Percentiles rank a stretch among this genome's conserved stretches.
phyloP scores from a whole-genome alignment of 2,329 filamentous ascomycete species.

The Botrytis aclada region DNA sequence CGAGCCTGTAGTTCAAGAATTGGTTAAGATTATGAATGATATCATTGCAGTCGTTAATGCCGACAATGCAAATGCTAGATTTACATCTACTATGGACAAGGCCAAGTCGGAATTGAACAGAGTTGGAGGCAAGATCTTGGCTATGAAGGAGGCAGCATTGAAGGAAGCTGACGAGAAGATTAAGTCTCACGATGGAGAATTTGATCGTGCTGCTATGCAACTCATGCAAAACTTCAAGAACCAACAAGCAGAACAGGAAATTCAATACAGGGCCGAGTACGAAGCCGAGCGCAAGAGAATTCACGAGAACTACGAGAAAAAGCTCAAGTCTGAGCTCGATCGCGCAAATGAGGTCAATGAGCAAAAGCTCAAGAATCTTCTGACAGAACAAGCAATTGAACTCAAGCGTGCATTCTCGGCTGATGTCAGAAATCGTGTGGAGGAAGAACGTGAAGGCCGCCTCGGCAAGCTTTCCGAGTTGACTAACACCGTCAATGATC shows the following conservation, averaged over 20 bases:
- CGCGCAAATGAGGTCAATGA: conserved; percentile 78
- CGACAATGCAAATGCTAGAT: conserved; percentile 74
- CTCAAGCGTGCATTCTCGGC: conserved; percentile 81
- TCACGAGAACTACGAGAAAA: conserved; percentile 72
- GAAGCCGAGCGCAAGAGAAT: conserved; percentile 81
- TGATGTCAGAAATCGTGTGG: conserved; percentile 77
- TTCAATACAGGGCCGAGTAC: conserved; percentile 82
- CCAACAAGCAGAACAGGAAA: conserved; percentile 77
- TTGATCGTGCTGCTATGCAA: conserved; percentile 82
- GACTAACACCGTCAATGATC: conserved; percentile 70
- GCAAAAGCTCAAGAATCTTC: conserved; percentile 76
- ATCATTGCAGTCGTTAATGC: conserved; percentile 92
- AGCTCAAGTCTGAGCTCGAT: conserved; percentile 74
- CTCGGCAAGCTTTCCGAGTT: conserved; percentile 83
- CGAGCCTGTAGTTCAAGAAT: conserved; percentile 86
- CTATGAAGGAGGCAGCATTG: conserved; percentile 69
- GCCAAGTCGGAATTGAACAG: conserved; percentile 79
- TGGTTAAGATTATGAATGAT: conserved; percentile 94
- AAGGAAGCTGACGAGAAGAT: conserved; percentile 69
- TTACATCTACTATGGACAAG: conserved; percentile 73
- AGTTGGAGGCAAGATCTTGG: conserved; percentile 74
- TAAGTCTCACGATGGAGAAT: conserved; percentile 61
- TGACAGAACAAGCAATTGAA: conserved; percentile 85
- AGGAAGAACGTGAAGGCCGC: conserved; percentile 81
- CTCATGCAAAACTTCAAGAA: conserved; percentile 85